Conservation (phyloP, 306 rosid species). For the Carpinus fangiana region DNA sequence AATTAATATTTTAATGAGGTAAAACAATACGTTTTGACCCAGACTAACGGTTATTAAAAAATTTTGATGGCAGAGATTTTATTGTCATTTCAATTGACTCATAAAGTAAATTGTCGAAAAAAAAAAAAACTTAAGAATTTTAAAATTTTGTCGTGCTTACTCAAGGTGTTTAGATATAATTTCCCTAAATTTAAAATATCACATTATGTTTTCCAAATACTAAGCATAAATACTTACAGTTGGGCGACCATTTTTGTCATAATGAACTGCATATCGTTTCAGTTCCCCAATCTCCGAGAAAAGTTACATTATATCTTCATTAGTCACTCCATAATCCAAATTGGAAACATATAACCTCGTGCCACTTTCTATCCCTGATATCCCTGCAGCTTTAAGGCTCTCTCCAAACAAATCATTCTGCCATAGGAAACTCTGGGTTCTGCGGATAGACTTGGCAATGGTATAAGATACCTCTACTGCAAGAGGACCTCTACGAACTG, state of each 20-base stretch:
- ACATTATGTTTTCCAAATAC: too few relatives aligned
- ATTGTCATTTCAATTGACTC: too few relatives aligned
- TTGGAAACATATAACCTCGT: slow-evolving; percentile 92
- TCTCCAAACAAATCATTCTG: slow-evolving; percentile 90
- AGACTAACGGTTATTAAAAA: not conserved
- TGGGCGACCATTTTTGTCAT: slow-evolving; percentile 81
- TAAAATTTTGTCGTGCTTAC: too few relatives aligned
- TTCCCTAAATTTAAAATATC: too few relatives aligned
- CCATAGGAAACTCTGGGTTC: slow-evolving; percentile 87
- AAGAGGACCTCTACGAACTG: slow-evolving; percentile 76
- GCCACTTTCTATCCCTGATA: slow-evolving; percentile 84
- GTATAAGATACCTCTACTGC: slow-evolving; percentile 57
- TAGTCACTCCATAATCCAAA: slow-evolving; percentile 93
- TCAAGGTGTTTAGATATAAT: too few relatives aligned
- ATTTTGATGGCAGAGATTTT: too few relatives aligned
- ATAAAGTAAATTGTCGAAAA: too few relatives aligned
- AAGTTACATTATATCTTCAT: slow-evolving; percentile 97
- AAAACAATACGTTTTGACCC: too few relatives aligned
- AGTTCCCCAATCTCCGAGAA: slow-evolving; percentile 86
- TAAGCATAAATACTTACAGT: slow-evolving; percentile 57
- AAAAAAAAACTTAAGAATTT: too few relatives aligned
- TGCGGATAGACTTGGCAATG: slow-evolving; percentile 88
- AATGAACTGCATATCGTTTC: slow-evolving; percentile 90
- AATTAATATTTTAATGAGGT: too few relatives aligned
- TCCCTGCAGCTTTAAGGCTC: slow-evolving; percentile 95